Percentiles rank a stretch among this genome's conserved stretches.
These are phyloP conservation scores for Gynochthodes officinalis DNA, from an alignment of 257 asterid species.

Conservation along the genomic window DNA sequence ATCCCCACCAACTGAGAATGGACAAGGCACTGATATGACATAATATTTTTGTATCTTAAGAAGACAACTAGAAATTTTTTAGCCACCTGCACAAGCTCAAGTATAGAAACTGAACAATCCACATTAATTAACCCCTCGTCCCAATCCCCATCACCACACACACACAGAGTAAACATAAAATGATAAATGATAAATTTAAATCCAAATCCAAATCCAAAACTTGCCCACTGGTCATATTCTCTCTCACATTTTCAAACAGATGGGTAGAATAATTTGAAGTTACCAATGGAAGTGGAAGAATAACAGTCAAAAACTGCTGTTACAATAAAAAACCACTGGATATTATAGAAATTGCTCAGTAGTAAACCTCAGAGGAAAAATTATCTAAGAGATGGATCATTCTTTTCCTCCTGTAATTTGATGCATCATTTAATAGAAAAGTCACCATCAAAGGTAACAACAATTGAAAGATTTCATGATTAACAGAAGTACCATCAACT, in stretches of 20 bases:
- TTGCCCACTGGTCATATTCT: neutral
- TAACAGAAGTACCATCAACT: neutral
- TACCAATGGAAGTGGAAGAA: neutral
- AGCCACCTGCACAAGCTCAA: neutral
- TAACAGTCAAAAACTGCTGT: neutral
- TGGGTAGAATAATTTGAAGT: neutral
- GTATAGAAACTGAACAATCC: neutral
- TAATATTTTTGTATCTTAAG: neutral
- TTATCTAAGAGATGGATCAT: neutral
- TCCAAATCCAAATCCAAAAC: neutral
- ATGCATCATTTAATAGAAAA: neutral
- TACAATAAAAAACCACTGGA: neutral
- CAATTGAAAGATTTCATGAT: neutral
- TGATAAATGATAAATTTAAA: neutral
- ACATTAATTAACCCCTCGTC: too few species aligned
- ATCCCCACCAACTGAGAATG: slow-evolving; percentile 1
- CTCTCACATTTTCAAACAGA: neutral
- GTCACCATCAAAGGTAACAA: neutral
- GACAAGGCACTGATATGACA: neutral
- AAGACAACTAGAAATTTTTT: neutral
- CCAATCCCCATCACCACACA: too few species aligned
- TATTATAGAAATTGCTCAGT: neutral
- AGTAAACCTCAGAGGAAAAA: neutral
- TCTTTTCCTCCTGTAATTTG: neutral
- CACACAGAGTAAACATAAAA: neutral